Percentiles rank a stretch among this genome's conserved stretches.
These are phyloP conservation scores for Ogataea populi-albae DNA, from an alignment of 805 yeast genomes.

Conservation along the genomic window DNA sequence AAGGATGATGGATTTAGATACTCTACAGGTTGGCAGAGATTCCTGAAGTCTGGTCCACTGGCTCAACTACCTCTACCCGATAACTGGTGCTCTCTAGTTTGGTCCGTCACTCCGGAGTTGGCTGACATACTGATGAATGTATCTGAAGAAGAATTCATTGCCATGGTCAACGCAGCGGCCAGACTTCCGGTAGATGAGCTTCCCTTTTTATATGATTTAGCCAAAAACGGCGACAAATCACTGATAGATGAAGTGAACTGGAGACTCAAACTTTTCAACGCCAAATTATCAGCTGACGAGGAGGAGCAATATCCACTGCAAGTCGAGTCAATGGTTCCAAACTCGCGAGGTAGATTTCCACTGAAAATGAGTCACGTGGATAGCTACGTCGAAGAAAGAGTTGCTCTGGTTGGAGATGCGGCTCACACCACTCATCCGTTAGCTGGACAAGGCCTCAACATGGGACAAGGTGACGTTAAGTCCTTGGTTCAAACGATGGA, in stretches of 20 bases:
- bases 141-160: slow-evolving; percentile 60
- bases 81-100: slow-evolving; percentile 84
- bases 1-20: slow-evolving; percentile 65
- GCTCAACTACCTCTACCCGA: slow-evolving; percentile 89
- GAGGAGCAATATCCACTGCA: slow-evolving; percentile 67
- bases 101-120: slow-evolving; percentile 82
- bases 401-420: slow-evolving; percentile 96
- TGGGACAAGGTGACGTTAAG: slow-evolving; percentile 94
- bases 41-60: slow-evolving; percentile 86
- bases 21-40: slow-evolving; percentile 88
- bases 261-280: slow-evolving; percentile 50
- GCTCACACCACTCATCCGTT: slow-evolving; percentile 97
- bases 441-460: slow-evolving; percentile 96
- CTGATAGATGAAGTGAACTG: slow-evolving; percentile 69
- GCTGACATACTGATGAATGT: slow-evolving; percentile 60
- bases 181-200: slow-evolving; percentile 76
- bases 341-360: slow-evolving; percentile 85
- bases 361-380: slow-evolving; percentile 87
- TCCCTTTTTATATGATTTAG: slow-evolving; percentile 57
- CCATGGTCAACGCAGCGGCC: slow-evolving; percentile 81
- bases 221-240: slow-evolving; percentile 37
- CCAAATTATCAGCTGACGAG: slow-evolving; percentile 37
- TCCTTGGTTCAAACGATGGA: slow-evolving; percentile 68
- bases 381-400: slow-evolving; percentile 74
- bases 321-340: slow-evolving; percentile 53